phyloP scores from a whole-genome alignment of 257 asterid species.

The Solanum chiquidenum region DNA sequence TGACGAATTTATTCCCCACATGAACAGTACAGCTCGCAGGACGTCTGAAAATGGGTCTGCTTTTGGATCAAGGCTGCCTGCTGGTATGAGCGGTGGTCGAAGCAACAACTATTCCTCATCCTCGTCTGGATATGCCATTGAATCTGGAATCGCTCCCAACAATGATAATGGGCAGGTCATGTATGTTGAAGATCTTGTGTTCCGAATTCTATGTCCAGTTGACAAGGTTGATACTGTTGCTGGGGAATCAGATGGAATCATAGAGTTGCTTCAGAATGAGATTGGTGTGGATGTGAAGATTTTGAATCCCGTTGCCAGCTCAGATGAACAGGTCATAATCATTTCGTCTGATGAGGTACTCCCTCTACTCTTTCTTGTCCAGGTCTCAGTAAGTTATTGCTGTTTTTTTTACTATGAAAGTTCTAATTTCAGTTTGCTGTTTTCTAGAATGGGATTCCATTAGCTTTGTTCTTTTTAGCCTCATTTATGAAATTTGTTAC shows the following conservation, averaged over 20 bases:
- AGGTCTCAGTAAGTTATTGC: not conserved
- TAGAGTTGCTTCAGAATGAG: slow-evolving; percentile 74
- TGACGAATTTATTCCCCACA: slow-evolving; percentile 41
- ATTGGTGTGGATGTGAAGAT: slow-evolving; percentile 71
- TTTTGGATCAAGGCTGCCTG: slow-evolving; percentile 50
- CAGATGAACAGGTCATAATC: slow-evolving; percentile 56
- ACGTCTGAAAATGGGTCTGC: slow-evolving; percentile 46
- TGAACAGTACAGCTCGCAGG: slow-evolving; percentile 28
- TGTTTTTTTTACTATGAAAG: not conserved
- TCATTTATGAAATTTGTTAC: not conserved
- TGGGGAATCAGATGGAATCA: slow-evolving; percentile 73
- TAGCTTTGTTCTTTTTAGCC: not conserved
- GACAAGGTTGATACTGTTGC: slow-evolving; percentile 56
- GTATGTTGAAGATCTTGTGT: slow-evolving; percentile 57
- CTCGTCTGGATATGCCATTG: slow-evolving; percentile 40
- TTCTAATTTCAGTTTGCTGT: not conserved
- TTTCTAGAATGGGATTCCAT: not conserved
- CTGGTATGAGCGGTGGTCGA: slow-evolving; percentile 29
- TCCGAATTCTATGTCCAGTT: slow-evolving; percentile 80
- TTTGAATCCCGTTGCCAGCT: slow-evolving; percentile 46
- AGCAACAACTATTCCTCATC: slow-evolving; percentile 49
- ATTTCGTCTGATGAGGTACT: slow-evolving; percentile 82
- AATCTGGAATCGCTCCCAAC: slow-evolving; percentile 34
- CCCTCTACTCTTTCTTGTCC: not conserved
- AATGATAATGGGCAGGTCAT: slow-evolving; percentile 38